These are phyloP conservation scores for Leavenworthia alabamica DNA, from an alignment of 345 rosid genomes.

Conservation along the genomic window DNA sequence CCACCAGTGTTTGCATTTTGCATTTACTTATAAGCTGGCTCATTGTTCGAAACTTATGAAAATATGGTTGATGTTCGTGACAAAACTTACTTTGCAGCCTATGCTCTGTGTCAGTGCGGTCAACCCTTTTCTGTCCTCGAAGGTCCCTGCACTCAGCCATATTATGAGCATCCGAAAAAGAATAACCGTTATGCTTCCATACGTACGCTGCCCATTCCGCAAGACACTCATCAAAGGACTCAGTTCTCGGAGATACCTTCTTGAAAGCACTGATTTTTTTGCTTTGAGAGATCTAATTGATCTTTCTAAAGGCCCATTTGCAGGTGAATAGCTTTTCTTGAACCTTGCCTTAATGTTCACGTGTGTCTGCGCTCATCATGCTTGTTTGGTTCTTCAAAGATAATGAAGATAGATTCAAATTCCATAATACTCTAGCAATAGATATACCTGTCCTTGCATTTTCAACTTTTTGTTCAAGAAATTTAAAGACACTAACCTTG, in stretches of 20 bases:
- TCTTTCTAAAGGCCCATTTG: slow-evolving; percentile 96
- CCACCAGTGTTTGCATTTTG: background rate
- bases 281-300: slow-evolving; percentile 84
- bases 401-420: slow-evolving; percentile 1
- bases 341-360: background rate
- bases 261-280: slow-evolving; percentile 88
- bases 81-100: slow-evolving; percentile 52
- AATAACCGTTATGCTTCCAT: slow-evolving; percentile 76
- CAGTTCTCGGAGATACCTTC: slow-evolving; percentile 83
- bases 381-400: background rate
- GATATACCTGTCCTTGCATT: background rate
- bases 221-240: slow-evolving; percentile 73
- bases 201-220: slow-evolving; percentile 83
- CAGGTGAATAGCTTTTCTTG: slow-evolving; percentile 49
- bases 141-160: slow-evolving; percentile 83
- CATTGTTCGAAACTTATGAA: background rate
- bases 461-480: slow-evolving; percentile 1
- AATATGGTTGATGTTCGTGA: slow-evolving; percentile 12
- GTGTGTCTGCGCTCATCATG: background rate
- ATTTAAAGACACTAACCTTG: slow-evolving; percentile 13
- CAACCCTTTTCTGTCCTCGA: slow-evolving; percentile 80
- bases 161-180: slow-evolving; percentile 61
- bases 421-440: slow-evolving; percentile 2
- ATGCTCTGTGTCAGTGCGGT: slow-evolving; percentile 97
- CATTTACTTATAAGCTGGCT: background rate